These are phyloP conservation scores for Melampsora occidentalis DNA, from an alignment of 1,284 basidiomycete genomes.

Conservation along the genomic window DNA sequence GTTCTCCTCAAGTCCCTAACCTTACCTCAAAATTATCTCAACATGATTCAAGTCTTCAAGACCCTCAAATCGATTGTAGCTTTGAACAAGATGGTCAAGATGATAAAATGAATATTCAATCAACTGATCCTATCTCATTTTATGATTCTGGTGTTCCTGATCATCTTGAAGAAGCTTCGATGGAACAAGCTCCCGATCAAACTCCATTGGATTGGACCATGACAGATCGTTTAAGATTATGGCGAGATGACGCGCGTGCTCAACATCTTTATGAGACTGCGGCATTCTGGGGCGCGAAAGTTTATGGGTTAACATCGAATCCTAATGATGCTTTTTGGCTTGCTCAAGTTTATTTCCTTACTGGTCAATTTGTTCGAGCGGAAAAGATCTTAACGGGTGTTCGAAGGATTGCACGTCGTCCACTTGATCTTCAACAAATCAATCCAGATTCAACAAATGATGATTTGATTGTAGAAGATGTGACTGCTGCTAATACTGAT, in stretches of 20 bases:
- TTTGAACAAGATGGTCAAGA: neutral
- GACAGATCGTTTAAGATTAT: conserved; percentile 90
- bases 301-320: conserved; percentile 88
- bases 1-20: neutral
- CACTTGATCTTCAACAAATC: conserved; percentile 10
- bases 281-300: conserved; percentile 96
- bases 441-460: neutral
- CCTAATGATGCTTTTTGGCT: conserved; percentile 98
- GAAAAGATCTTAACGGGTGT: conserved; percentile 75
- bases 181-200: neutral
- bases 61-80: neutral
- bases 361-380: conserved; percentile 88
- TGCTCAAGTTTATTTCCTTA: conserved; percentile 93
- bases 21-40: neutral
- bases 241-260: conserved; percentile 96
- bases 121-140: neutral
- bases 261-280: conserved; percentile 97
- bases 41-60: neutral
- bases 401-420: conserved; percentile 51
- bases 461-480: neutral
- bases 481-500: neutral
- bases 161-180: neutral
- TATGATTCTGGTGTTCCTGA: neutral
- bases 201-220: conserved; percentile 63
- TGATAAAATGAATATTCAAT: neutral